phyloP scores from a whole-genome alignment of 148 eudicot species.

The Vaccinium corymbosum region DNA sequence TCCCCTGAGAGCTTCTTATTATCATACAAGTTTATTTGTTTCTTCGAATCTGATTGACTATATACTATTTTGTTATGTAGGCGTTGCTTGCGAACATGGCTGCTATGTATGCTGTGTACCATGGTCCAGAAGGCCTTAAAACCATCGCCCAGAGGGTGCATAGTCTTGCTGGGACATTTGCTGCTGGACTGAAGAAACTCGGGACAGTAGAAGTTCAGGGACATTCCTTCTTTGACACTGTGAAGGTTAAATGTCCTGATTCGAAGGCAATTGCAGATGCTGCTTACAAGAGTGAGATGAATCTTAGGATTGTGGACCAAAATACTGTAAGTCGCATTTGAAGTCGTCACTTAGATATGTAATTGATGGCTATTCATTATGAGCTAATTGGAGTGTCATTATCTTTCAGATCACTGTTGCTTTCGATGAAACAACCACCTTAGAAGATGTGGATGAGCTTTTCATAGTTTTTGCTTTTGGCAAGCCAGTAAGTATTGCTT shows the following conservation, averaged over 20 bases:
- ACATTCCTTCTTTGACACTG: slow-evolving; percentile 89
- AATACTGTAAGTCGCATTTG: slow-evolving; percentile 59
- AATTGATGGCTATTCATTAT: background rate
- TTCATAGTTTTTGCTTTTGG: slow-evolving; percentile 80
- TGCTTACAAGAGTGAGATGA: slow-evolving; percentile 77
- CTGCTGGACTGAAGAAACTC: slow-evolving; percentile 83
- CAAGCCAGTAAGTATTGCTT: slow-evolving; percentile 57
- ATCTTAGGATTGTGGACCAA: slow-evolving; percentile 71
- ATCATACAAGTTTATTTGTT: background rate
- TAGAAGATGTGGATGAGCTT: slow-evolving; percentile 85
- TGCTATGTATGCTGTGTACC: slow-evolving; percentile 97
- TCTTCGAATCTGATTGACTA: background rate
- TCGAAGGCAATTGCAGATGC: slow-evolving; percentile 72
- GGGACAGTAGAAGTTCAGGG: slow-evolving; percentile 82
- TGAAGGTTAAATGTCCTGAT: slow-evolving; percentile 74
- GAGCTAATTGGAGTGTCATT: slow-evolving; percentile 17
- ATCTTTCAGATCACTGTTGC: slow-evolving; percentile 68
- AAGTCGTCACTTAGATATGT: background rate
- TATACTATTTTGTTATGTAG: slow-evolving; percentile 33
- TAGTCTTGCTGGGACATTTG: slow-evolving; percentile 85
- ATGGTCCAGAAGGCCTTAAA: slow-evolving; percentile 98
- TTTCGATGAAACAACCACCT: slow-evolving; percentile 85
- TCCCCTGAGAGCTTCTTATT: background rate
- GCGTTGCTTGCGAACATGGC: slow-evolving; percentile 99
- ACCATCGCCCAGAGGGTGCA: slow-evolving; percentile 88